Percentiles rank a stretch among this genome's conserved stretches.
Conservation (phyloP, 2,329 filamentous ascomycete genomes). For the Pyricularia sp. region DNA sequence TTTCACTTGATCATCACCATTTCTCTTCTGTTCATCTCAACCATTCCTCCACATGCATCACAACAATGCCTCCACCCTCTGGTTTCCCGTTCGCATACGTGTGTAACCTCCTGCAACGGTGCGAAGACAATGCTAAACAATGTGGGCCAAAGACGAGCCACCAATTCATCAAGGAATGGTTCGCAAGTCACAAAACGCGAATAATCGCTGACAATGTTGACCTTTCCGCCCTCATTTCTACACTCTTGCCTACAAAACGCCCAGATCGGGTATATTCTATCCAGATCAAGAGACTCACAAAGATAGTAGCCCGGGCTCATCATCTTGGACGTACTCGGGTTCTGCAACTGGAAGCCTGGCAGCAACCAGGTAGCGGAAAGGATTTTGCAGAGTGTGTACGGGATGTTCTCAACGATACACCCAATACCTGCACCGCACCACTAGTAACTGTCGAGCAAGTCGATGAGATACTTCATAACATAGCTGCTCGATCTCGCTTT, state of each 20-base stretch:
- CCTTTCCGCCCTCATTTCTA: constrained; percentile 59
- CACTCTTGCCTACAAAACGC: constrained; percentile 65
- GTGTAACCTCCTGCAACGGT: constrained; percentile 62
- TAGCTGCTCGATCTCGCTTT: constrained; percentile 62
- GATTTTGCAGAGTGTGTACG: constrained; percentile 69
- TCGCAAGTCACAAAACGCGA: constrained; percentile 46
- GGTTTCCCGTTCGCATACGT: constrained; percentile 59
- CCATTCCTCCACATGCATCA: neutral
- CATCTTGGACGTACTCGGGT: constrained; percentile 52
- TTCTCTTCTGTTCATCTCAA: neutral
- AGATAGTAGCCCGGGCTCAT: constrained; percentile 59
- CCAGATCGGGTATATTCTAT: constrained; percentile 72
- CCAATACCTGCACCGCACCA: constrained; percentile 27
- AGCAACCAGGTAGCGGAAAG: constrained; percentile 39
- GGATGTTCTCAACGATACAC: constrained; percentile 49
- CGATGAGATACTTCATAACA: constrained; percentile 51
- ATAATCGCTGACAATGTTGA: constrained; percentile 50
- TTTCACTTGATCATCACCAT: neutral
- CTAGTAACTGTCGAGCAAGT: constrained; percentile 62
- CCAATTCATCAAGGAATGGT: constrained; percentile 54
- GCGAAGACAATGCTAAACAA: constrained; percentile 38
- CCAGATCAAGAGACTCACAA: constrained; percentile 50
- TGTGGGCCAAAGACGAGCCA: constrained; percentile 18
- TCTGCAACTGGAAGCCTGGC: constrained; percentile 54
- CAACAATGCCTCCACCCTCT: neutral